Evolutionary conservation across 2,329 filamentous ascomycete genomes (phyloP).

Genomic region (Tolypocladium pustulatum): DNA sequence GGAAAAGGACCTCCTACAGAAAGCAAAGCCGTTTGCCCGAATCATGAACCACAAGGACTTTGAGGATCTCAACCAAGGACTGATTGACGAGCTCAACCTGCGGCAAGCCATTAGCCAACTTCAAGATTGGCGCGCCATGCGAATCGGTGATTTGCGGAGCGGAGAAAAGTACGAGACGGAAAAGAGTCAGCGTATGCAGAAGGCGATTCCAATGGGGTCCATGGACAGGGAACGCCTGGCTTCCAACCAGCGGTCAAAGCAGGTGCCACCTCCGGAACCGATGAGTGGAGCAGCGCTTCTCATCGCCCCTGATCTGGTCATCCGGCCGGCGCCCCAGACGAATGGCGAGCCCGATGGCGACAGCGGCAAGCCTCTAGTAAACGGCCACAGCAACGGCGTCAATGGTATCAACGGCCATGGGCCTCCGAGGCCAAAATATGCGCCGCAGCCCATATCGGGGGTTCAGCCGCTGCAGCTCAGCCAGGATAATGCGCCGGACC

Average conservation of each 20-base stretch:
- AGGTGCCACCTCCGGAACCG: constrained; percentile 55
- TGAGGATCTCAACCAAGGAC: constrained; percentile 69
- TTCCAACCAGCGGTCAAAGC: constrained; percentile 58
- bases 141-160: constrained; percentile 72
- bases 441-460: constrained; percentile 47
- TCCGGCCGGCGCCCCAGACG: constrained; percentile 35
- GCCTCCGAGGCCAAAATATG: constrained; percentile 37
- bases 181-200: constrained; percentile 66
- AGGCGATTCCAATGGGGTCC: constrained; percentile 60
- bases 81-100: constrained; percentile 85
- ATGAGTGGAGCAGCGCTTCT: constrained; percentile 66
- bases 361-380: constrained; percentile 40
- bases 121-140: constrained; percentile 83
- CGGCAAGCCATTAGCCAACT: constrained; percentile 82
- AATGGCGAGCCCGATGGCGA: constrained; percentile 34
- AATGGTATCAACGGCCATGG: constrained; percentile 25
- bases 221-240: constrained; percentile 76
- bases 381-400: constrained; percentile 41
- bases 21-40: constrained; percentile 88
- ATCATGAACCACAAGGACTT: constrained; percentile 96
- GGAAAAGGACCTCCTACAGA: constrained; percentile 81
- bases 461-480: constrained; percentile 56
- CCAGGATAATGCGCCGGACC: constrained; percentile 67
- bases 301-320: constrained; percentile 67
- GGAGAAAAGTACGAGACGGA: constrained; percentile 92